These are phyloP conservation scores for Candida tunisiensis DNA, from an alignment of 1,139 yeast genomes.

Conservation along the genomic window DNA sequence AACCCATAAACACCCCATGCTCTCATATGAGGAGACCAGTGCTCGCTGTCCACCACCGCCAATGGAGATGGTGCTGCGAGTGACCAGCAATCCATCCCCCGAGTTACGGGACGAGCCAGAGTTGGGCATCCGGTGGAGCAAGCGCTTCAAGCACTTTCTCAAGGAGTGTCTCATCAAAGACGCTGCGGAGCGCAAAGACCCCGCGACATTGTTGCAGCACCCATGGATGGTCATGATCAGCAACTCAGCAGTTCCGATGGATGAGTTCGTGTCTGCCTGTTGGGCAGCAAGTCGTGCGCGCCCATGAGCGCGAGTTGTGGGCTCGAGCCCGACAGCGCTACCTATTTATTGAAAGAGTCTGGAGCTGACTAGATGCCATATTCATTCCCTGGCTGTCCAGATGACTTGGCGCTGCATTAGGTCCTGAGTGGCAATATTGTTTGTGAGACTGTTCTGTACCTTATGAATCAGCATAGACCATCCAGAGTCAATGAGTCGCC, in stretches of 20 bases:
- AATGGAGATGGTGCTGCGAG: constrained; percentile 67
- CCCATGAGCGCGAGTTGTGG: no score
- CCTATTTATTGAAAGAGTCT: no score
- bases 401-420: no score
- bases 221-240: constrained; percentile 81
- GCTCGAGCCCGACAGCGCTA: no score
- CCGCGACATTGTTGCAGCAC: constrained; percentile 79
- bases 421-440: no score
- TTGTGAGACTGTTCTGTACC: no score
- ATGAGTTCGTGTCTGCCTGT: constrained; percentile 60
- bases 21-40: constrained; percentile 25
- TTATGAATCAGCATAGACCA: no score
- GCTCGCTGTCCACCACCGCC: constrained; percentile 49
- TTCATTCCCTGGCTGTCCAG: no score
- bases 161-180: constrained; percentile 71
- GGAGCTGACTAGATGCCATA: no score
- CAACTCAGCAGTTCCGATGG: constrained; percentile 65
- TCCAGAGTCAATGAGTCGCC: no score
- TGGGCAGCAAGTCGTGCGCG: no score
- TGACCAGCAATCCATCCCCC: constrained; percentile 66
- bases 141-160: constrained; percentile 67
- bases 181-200: constrained; percentile 68
- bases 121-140: constrained; percentile 66
- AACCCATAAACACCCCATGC: constrained; percentile 73
- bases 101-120: constrained; percentile 60